A percentile compares a stretch with the other conserved stretches of the same genome.
Conservation (phyloP, 2,329 filamentous ascomycete species). For the Aspergillus oerlinghausenensis region DNA sequence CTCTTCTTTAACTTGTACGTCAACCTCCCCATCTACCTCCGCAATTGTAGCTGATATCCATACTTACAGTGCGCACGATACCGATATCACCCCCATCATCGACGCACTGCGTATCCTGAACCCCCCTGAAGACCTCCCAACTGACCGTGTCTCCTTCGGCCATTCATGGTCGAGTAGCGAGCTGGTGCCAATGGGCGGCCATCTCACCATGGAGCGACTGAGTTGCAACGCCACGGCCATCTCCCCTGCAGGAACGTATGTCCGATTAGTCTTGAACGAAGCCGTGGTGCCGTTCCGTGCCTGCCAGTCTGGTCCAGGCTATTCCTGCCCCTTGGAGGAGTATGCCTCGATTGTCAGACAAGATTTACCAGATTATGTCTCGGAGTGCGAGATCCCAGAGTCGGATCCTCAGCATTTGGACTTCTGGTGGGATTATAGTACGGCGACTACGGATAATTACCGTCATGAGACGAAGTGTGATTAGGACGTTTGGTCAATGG, state of each 20-base stretch:
- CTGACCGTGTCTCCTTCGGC: conserved; percentile 15
- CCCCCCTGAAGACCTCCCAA: conserved; percentile 14
- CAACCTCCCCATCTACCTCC: background rate
- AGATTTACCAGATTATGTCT: conserved; percentile 6
- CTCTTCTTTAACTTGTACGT: conserved; percentile 14
- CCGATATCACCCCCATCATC: conserved; percentile 18
- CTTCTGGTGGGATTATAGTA: conserved; percentile 17
- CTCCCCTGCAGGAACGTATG: conserved; percentile 12
- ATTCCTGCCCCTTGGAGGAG: conserved; percentile 13
- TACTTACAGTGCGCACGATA: conserved; percentile 11
- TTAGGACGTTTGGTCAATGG: background rate
- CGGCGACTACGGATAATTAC: background rate
- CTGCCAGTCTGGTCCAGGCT: conserved; percentile 17
- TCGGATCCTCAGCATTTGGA: conserved; percentile 12
- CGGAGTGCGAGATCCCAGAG: conserved; percentile 9
- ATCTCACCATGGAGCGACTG: conserved; percentile 19
- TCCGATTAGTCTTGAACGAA: conserved; percentile 20
- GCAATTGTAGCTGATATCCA: background rate
- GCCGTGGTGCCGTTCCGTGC: conserved; percentile 15
- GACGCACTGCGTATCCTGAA: conserved; percentile 15
- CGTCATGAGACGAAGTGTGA: background rate
- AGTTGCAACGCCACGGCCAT: conserved; percentile 15
- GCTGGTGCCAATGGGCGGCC: conserved; percentile 18
- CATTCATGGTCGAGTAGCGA: conserved; percentile 13
- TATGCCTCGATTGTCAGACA: conserved; percentile 8